Percentiles rank a stretch among this genome's conserved stretches.
Conservation (phyloP, 805 yeast genomes). For the Blastobotrys mokoenaii region DNA sequence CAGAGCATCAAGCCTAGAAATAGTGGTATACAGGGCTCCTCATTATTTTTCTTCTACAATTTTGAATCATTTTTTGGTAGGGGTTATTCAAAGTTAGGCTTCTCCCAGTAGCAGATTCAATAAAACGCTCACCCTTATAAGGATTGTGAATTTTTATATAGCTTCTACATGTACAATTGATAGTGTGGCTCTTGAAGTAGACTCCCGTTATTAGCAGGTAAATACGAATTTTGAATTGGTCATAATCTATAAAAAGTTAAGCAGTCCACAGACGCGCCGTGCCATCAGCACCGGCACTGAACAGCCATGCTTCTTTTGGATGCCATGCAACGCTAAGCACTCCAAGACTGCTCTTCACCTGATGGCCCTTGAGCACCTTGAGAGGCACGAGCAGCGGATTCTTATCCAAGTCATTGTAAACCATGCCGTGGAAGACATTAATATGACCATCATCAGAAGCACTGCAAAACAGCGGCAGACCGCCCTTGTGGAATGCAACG, state of each 20-base stretch:
- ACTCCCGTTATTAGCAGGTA: too few species aligned
- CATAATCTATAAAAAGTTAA: constrained; percentile 22
- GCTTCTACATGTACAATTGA: too few species aligned
- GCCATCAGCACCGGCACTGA: constrained; percentile 95
- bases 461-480: constrained; percentile 83
- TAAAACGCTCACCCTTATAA: too few species aligned
- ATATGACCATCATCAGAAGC: constrained; percentile 91
- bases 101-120: too few species aligned
- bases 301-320: constrained; percentile 97
- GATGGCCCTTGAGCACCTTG: constrained; percentile 89
- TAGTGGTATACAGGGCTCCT: too few species aligned
- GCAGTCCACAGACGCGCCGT: constrained; percentile 96
- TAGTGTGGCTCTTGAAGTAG: too few species aligned
- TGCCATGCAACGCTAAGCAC: constrained; percentile 89
- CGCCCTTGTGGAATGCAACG: constrained; percentile 76
- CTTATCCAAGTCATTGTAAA: constrained; percentile 90
- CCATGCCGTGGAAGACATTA: constrained; percentile 94
- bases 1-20: too few species aligned
- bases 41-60: too few species aligned
- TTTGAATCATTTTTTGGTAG: too few species aligned
- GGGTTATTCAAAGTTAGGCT: too few species aligned
- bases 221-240: too few species aligned
- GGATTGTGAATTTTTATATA: too few species aligned
- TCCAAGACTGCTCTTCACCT: constrained; percentile 70
- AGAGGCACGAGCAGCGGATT: constrained; percentile 94